A percentile compares a stretch with the other conserved stretches of the same genome.
Conservation (phyloP, 1,284 basidiomycete genomes). For the Athelia psychrophila region DNA sequence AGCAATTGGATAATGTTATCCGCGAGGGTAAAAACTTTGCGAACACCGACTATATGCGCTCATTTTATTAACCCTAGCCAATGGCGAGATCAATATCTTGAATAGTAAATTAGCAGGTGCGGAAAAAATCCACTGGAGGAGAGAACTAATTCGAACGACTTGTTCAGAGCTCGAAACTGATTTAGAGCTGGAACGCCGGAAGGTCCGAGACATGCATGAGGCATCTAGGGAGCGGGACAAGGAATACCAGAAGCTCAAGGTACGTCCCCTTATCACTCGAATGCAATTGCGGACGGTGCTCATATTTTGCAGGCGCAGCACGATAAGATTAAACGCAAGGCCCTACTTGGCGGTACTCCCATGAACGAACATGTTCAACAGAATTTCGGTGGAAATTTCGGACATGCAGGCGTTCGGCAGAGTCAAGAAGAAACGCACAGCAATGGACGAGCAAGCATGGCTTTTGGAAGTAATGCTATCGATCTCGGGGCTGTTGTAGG, state of each 20-base stretch:
- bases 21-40: constrained; percentile 56
- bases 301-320: constrained; percentile 48
- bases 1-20: constrained; percentile 76
- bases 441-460: constrained; percentile 9
- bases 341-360: constrained; percentile 50
- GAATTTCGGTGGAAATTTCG: constrained; percentile 10
- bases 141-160: background rate
- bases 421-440: constrained; percentile 10
- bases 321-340: constrained; percentile 77
- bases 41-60: background rate
- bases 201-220: constrained; percentile 70
- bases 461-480: constrained; percentile 24
- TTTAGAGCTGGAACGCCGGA: constrained; percentile 73
- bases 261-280: constrained; percentile 21
- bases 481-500: constrained; percentile 58
- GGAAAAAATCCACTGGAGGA: too few species aligned
- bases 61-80: constrained; percentile 45
- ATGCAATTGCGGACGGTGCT: too few species aligned
- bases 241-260: constrained; percentile 85
- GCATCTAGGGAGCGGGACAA: constrained; percentile 73
- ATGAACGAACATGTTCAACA: constrained; percentile 13
- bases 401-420: constrained; percentile 12
- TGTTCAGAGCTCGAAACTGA: constrained; percentile 69
- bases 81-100: constrained; percentile 70
- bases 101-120: constrained; percentile 63